Percentiles rank a stretch among this genome's conserved stretches.
phyloP scores from a whole-genome alignment of 805 yeast species.

The Candida quercuum region DNA sequence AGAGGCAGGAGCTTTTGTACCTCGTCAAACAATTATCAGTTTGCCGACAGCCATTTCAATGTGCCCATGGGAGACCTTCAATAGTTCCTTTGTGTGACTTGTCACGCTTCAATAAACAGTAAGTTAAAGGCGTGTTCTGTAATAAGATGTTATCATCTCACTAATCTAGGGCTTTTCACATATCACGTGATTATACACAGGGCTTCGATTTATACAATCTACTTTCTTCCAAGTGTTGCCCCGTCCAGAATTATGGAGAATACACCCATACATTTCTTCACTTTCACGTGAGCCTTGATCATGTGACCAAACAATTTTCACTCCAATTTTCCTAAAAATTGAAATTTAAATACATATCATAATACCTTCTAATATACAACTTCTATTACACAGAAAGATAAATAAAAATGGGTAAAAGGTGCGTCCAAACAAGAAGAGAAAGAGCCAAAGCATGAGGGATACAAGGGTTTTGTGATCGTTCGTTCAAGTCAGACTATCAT shows the following conservation, averaged over 20 bases:
- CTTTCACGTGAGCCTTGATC: neutral
- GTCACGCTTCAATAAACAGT: neutral
- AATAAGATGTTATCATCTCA: too few relatives aligned
- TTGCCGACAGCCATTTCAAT: slow-evolving; percentile 64
- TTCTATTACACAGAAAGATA: slow-evolving; percentile 9
- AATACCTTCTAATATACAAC: slow-evolving; percentile 7
- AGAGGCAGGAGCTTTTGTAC: slow-evolving; percentile 35
- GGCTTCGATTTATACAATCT: too few relatives aligned
- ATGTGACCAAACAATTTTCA: slow-evolving; percentile 12
- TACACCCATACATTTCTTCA: neutral
- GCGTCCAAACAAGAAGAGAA: slow-evolving; percentile 9
- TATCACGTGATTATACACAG: neutral
- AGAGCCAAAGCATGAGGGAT: neutral
- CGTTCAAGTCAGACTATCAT: slow-evolving; percentile 2
- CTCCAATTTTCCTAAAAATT: slow-evolving; percentile 10
- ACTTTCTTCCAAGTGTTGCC: neutral
- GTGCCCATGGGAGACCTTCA: slow-evolving; percentile 87
- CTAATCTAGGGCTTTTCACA: neutral
- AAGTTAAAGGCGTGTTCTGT: too few relatives aligned
- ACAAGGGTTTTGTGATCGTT: neutral
- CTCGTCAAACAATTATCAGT: slow-evolving; percentile 36
- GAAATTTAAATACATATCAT: slow-evolving; percentile 14
- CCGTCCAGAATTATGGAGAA: neutral
- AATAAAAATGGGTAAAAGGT: slow-evolving; percentile 26
- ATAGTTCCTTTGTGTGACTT: slow-evolving; percentile 45